Percentiles rank a stretch among this genome's conserved stretches.
phyloP scores from a whole-genome alignment of 164 flowering plant species.

The Taxillus chinensis region DNA sequence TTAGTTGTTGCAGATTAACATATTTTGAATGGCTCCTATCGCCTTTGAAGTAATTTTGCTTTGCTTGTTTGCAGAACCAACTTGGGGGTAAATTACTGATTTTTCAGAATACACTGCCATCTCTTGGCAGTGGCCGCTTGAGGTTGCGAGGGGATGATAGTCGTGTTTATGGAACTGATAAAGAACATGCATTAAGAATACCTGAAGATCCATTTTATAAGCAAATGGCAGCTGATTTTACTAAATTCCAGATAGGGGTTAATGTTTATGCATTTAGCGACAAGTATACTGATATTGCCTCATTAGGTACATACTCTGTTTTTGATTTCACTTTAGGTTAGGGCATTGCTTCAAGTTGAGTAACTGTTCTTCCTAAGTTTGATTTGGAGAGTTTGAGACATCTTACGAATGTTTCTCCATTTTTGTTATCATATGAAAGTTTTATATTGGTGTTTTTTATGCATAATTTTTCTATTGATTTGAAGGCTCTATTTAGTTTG shows the following conservation, averaged over 20 bases:
- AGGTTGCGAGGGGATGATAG: conserved; percentile 87
- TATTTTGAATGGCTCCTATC: too few relatives aligned
- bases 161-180: conserved; percentile 92
- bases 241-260: conserved; percentile 80
- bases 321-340: too few relatives aligned
- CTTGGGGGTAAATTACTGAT: conserved; percentile 94
- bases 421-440: too few relatives aligned
- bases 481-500: too few relatives aligned
- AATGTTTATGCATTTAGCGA: conserved; percentile 86
- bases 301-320: conserved; percentile 44
- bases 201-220: conserved; percentile 94
- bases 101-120: conserved; percentile 82
- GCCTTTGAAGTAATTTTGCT: too few relatives aligned
- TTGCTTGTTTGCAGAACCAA: conserved; percentile 45
- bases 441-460: too few relatives aligned
- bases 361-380: too few relatives aligned
- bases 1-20: too few relatives aligned
- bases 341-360: too few relatives aligned
- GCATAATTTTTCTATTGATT: too few relatives aligned
- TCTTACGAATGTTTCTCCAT: too few relatives aligned
- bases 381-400: too few relatives aligned
- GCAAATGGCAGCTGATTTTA: conserved; percentile 96
- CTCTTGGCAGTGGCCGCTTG: conserved; percentile 88
- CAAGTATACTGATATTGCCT: conserved; percentile 90
- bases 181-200: conserved; percentile 62